A percentile compares a stretch with the other conserved stretches of the same genome.
Evolutionary conservation across 2,329 filamentous ascomycete genomes (phyloP).

Genomic region (Fusarium sp.): DNA sequence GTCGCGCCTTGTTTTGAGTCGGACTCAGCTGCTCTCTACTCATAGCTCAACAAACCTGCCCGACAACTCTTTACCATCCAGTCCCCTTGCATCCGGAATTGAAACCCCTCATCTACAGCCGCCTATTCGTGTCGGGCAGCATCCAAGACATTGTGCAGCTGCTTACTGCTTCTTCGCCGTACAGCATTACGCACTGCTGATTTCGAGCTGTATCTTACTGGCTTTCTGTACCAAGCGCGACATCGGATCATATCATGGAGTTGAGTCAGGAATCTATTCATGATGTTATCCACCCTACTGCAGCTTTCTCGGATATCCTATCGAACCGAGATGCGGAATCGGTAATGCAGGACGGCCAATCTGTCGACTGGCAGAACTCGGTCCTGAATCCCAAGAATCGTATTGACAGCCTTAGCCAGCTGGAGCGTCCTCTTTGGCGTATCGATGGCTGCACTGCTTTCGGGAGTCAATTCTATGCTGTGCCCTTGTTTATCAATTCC

Average conservation of each 20-base stretch:
- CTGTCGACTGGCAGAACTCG: constrained; percentile 58
- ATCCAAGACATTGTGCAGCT: constrained; percentile 38
- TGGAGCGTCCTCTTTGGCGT: constrained; percentile 62
- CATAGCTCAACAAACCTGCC: constrained; percentile 16
- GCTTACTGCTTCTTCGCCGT: constrained; percentile 35
- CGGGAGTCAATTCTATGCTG: constrained; percentile 67
- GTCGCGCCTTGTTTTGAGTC: constrained; percentile 10
- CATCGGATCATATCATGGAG: constrained; percentile 58
- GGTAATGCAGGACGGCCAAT: constrained; percentile 3
- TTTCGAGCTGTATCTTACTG: constrained; percentile 6
- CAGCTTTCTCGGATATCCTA: constrained; percentile 55
- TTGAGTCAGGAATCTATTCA: constrained; percentile 63
- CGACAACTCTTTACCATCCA: constrained; percentile 14
- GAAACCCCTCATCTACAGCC: constrained; percentile 32
- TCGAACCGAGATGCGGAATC: constrained; percentile 3
- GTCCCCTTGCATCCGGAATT: constrained; percentile 32
- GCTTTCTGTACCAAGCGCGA: constrained; percentile 9
- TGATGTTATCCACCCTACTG: constrained; percentile 68
- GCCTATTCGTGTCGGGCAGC: constrained; percentile 24
- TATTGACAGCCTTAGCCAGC: constrained; percentile 64
- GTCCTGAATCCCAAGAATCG: constrained; percentile 70
- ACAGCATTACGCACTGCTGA: constrained; percentile 29
- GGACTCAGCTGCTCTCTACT: constrained; percentile 19
- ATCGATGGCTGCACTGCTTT: constrained; percentile 68
- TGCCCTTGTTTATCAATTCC: constrained; percentile 62